phyloP scores from a whole-genome alignment of 1,284 basidiomycete genomes.

The Spongispora temasekensis region DNA sequence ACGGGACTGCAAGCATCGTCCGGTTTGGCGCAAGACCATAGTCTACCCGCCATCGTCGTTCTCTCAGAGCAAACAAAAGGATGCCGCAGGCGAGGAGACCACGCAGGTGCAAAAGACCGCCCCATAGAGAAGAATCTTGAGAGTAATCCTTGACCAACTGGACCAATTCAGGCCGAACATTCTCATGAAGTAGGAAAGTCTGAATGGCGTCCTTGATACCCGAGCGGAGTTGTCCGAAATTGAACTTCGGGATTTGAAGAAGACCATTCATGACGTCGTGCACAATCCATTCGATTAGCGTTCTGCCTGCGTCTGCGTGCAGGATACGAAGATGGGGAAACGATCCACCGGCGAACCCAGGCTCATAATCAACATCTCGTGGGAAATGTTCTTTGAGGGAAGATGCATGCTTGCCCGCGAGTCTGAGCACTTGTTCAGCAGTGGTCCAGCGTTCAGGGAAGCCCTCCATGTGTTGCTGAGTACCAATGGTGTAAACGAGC shows the following conservation, averaged over 20 bases:
- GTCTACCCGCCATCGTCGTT: slow-evolving; percentile 52
- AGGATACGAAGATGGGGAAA: slow-evolving; percentile 39
- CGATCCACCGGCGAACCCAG: background rate
- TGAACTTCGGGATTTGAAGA: slow-evolving; percentile 21
- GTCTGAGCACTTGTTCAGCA: slow-evolving; percentile 40
- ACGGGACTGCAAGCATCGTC: slow-evolving; percentile 54
- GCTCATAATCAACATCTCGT: background rate
- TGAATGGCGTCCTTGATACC: slow-evolving; percentile 19
- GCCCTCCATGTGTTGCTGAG: background rate
- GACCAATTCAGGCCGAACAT: slow-evolving; percentile 17
- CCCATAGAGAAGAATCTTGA: slow-evolving; percentile 29
- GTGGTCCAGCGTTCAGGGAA: slow-evolving; percentile 17
- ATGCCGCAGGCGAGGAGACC: slow-evolving; percentile 48
- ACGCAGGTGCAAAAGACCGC: slow-evolving; percentile 42
- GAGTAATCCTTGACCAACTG: slow-evolving; percentile 17
- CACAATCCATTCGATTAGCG: slow-evolving; percentile 22
- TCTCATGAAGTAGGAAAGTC: slow-evolving; percentile 25
- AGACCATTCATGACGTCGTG: slow-evolving; percentile 14
- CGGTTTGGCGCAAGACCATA: slow-evolving; percentile 49
- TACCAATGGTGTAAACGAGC: slow-evolving; percentile 1
- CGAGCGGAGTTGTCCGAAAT: slow-evolving; percentile 19
- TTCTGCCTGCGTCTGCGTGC: slow-evolving; percentile 17
- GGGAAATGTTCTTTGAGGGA: slow-evolving; percentile 12
- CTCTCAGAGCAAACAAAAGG: slow-evolving; percentile 41
- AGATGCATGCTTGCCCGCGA: slow-evolving; percentile 17